Evolutionary conservation across 73 alveolate genomes (phyloP).

Genomic region (Paramecium octaurelia): DNA sequence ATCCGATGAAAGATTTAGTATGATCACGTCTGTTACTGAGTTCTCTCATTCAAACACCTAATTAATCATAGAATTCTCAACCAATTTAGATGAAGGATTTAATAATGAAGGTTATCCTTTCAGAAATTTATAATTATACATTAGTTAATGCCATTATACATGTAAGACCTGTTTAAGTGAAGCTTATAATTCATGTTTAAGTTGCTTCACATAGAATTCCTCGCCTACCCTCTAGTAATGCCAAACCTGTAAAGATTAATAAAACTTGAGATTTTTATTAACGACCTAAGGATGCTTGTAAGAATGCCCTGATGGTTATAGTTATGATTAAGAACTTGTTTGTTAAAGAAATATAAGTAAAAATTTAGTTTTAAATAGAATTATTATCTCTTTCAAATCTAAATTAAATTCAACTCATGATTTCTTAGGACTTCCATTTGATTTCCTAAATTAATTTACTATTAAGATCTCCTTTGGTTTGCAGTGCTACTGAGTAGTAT

Average conservation of each 20-base stretch:
- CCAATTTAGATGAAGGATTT: not conserved
- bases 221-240: not conserved
- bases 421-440: not conserved
- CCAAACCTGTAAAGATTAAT: not conserved
- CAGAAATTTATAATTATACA: not conserved
- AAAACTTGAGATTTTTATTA: not conserved
- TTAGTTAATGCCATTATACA: not conserved
- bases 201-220: not conserved
- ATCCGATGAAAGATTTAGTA: not conserved
- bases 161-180: not conserved
- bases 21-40: not conserved
- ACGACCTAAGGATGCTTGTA: not conserved
- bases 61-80: not conserved
- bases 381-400: not conserved
- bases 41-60: not conserved
- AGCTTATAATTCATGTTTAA: not conserved
- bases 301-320: not conserved
- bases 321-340: not conserved
- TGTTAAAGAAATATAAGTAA: not conserved
- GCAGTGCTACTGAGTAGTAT: not conserved
- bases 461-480: not conserved
- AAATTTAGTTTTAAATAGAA: not conserved
- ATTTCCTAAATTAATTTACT: not conserved
- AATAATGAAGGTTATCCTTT: not conserved
- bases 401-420: not conserved